Evolutionary conservation across 805 yeast species (phyloP).

Genomic region (Suhomyces prunicola): DNA sequence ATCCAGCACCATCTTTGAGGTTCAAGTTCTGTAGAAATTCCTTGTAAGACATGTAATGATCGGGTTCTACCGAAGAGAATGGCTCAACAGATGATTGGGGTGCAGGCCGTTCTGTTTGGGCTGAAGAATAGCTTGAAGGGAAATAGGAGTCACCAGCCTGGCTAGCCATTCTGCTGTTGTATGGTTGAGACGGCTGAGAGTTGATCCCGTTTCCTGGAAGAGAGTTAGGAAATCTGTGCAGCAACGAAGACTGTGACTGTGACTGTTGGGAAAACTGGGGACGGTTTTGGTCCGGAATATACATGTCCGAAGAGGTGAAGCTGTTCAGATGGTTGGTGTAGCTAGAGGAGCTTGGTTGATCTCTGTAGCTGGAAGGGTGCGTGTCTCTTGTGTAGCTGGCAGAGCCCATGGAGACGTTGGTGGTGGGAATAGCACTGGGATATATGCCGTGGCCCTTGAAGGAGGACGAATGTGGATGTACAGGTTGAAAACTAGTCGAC

Average conservation of each 20-base stretch:
- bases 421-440: slow-evolving; percentile 50
- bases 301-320: slow-evolving; percentile 19
- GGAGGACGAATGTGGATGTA: slow-evolving; percentile 2
- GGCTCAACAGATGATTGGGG: background rate
- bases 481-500: slow-evolving; percentile 3
- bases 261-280: slow-evolving; percentile 11
- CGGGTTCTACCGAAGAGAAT: slow-evolving; percentile 23
- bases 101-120: background rate
- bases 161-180: background rate
- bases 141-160: background rate
- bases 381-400: slow-evolving; percentile 24
- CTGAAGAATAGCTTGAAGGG: background rate
- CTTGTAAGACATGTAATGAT: slow-evolving; percentile 42
- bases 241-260: background rate
- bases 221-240: slow-evolving; percentile 10
- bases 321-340: slow-evolving; percentile 6
- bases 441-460: slow-evolving; percentile 9
- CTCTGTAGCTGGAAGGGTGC: slow-evolving; percentile 11
- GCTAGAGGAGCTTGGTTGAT: slow-evolving; percentile 12
- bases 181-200: background rate
- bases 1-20: slow-evolving; percentile 12
- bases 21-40: slow-evolving; percentile 35
- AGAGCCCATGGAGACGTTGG: slow-evolving; percentile 48
- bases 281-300: slow-evolving; percentile 15
- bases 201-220: slow-evolving; percentile 2